A percentile compares a stretch with the other conserved stretches of the same genome.
Evolutionary conservation across 106 monocot genomes (phyloP).

Genomic region (Cymbidium sinense): DNA sequence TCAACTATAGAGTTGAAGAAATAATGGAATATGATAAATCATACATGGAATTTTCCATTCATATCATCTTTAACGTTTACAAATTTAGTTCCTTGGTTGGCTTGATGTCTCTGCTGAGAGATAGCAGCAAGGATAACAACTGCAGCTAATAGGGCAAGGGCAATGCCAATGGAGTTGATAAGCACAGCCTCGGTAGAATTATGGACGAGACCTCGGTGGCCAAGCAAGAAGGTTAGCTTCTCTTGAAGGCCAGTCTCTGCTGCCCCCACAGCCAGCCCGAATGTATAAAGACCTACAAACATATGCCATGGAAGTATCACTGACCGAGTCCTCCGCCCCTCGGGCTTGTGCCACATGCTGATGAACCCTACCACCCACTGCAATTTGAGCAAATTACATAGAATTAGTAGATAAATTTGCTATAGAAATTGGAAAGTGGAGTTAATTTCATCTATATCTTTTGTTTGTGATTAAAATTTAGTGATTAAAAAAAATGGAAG

Average conservation of each 20-base stretch:
- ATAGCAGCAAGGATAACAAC: slow-evolving; percentile 45
- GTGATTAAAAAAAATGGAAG: no score
- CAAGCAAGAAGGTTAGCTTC: slow-evolving; percentile 64
- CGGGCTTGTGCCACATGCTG: slow-evolving; percentile 41
- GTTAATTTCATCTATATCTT: no score
- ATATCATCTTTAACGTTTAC: not conserved
- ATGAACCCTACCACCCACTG: slow-evolving; percentile 58
- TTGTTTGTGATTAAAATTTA: no score
- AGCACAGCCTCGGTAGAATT: slow-evolving; percentile 32
- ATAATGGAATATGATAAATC: not conserved
- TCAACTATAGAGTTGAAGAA: no score
- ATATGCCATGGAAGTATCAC: slow-evolving; percentile 51
- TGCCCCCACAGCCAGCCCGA: slow-evolving; percentile 45
- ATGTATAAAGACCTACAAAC: slow-evolving; percentile 54
- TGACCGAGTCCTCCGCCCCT: slow-evolving; percentile 29
- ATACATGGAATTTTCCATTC: not conserved
- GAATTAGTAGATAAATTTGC: not conserved
- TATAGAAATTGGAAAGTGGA: no score
- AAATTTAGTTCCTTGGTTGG: not conserved
- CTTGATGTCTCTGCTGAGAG: slow-evolving; percentile 12
- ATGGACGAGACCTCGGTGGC: slow-evolving; percentile 11
- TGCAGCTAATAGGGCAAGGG: slow-evolving; percentile 39
- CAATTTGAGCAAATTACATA: not conserved
- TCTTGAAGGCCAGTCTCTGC: slow-evolving; percentile 70
- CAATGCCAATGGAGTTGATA: slow-evolving; percentile 48